These are phyloP conservation scores for Suhomyces taliae DNA, from an alignment of 1,139 yeast genomes.

Conservation along the genomic window DNA sequence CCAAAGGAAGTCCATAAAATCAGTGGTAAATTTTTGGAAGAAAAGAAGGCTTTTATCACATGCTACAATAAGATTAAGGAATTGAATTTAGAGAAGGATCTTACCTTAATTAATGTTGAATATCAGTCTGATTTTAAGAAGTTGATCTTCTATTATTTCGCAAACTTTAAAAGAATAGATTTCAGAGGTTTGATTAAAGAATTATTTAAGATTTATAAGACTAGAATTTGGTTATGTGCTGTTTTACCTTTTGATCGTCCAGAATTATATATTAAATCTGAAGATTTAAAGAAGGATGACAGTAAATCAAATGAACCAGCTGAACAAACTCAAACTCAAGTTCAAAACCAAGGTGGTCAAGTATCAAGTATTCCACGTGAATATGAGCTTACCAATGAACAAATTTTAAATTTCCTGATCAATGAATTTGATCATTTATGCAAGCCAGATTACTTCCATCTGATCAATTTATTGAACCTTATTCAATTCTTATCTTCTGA, in stretches of 20 bases:
- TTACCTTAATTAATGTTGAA: constrained; percentile 66
- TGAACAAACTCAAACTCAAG: constrained; percentile 1
- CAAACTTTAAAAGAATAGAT: constrained; percentile 80
- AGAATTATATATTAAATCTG: constrained; percentile 25
- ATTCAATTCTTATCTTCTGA: constrained; percentile 34
- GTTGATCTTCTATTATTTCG: constrained; percentile 82
- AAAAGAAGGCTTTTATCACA: constrained; percentile 47
- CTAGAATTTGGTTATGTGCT: constrained; percentile 97
- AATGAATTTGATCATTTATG: constrained; percentile 37
- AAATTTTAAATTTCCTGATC: constrained; percentile 41
- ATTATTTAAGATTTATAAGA: constrained; percentile 87
- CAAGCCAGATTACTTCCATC: constrained; percentile 45
- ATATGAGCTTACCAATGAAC: constrained; percentile 43
- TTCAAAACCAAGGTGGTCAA: not conserved
- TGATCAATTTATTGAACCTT: constrained; percentile 40
- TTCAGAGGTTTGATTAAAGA: constrained; percentile 91
- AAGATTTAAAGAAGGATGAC: constrained; percentile 5
- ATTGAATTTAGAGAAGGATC: constrained; percentile 37
- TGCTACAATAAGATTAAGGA: constrained; percentile 48
- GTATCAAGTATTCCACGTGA: constrained; percentile 33
- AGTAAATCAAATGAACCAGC: not conserved
- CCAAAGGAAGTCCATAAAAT: constrained; percentile 48
- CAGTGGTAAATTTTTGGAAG: constrained; percentile 47
- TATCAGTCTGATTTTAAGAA: constrained; percentile 95
- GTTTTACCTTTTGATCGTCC: constrained; percentile 50